Base-by-base conservation (phyloP, 352 stramenopile species). In the Thalassiosira hispida region DNA sequence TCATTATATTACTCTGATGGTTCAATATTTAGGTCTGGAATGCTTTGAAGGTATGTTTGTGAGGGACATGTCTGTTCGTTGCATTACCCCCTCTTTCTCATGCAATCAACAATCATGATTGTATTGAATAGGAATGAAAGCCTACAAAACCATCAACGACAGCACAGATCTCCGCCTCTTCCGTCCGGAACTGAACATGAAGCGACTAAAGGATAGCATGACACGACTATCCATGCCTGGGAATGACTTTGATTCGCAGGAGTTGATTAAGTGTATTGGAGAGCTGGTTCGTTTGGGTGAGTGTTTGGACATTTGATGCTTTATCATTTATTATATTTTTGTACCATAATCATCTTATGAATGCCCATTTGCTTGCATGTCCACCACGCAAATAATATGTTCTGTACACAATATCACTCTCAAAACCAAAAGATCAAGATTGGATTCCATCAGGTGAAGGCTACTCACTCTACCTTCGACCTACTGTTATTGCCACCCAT, bases 111-210 rank as follows among this genome's bases (percentile, higher is more conserved):
- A 29, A 27, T 22, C 44, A 23, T 18, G 16, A 57, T 40, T 60
- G 5, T 55, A 12, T 20, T 59, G 22, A 16, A 44, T 46, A 78
- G 75, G 88, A 59, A 91, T 93, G 85, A 93, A 93, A 51, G 88
- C 88, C 0, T 93, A 93, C 72, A 88, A 81, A 44, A 79, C 81
- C 18, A n/a, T 88, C 46, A 92, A 95, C 52, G 83, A 89, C 20
- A 70, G 96, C 16, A 29, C 33, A 38, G 92, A 93, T 35, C 82
- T 98, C 47, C 93, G 95, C 38, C 89, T 99, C 52, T 99, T 99
- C 88, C 96, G 97, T 67, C 96, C 96, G 11, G 94, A 98, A 61
- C 95, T 97, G 87, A 99, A 99, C 88, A 98, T 98, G 95, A 95
- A 96, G 82, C 94, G 97, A 14, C 85, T 99, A 2, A 96, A 96